phyloP scores from a whole-genome alignment of 1,139 yeast genomes.

The Saccharomyces pastorianus region DNA sequence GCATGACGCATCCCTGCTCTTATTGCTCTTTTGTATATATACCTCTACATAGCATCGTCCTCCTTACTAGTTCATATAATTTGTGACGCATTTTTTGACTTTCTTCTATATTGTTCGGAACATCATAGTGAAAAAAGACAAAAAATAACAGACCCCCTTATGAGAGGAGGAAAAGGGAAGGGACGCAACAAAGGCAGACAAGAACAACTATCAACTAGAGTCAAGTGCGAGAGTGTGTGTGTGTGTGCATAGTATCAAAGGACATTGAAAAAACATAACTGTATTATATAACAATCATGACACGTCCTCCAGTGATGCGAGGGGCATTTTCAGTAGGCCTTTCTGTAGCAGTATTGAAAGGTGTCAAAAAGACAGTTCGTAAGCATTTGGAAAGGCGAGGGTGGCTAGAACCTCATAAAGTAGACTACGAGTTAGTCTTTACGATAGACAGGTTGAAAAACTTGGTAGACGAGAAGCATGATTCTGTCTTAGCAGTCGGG shows the following conservation, averaged over 20 bases:
- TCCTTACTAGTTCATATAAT: background rate
- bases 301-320: background rate
- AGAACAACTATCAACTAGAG: no score
- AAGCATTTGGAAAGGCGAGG: background rate
- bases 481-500: background rate
- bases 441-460: background rate
- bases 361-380: background rate
- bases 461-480: background rate
- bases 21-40: background rate
- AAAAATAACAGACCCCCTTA: background rate
- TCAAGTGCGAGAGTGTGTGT: background rate
- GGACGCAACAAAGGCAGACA: background rate
- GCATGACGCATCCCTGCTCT: slow-evolving; percentile 24
- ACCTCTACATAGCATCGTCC: background rate
- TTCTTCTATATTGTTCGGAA: background rate
- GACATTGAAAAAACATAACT: background rate
- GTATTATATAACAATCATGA: background rate
- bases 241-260: background rate
- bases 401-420: background rate
- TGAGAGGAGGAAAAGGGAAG: background rate
- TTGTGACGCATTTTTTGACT: background rate
- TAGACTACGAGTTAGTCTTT: background rate
- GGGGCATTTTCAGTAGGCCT: background rate
- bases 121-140: background rate
- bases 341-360: background rate